Evolutionary conservation across 2,329 filamentous ascomycete species (phyloP).

Genomic region (Fusarium subtropicale): DNA sequence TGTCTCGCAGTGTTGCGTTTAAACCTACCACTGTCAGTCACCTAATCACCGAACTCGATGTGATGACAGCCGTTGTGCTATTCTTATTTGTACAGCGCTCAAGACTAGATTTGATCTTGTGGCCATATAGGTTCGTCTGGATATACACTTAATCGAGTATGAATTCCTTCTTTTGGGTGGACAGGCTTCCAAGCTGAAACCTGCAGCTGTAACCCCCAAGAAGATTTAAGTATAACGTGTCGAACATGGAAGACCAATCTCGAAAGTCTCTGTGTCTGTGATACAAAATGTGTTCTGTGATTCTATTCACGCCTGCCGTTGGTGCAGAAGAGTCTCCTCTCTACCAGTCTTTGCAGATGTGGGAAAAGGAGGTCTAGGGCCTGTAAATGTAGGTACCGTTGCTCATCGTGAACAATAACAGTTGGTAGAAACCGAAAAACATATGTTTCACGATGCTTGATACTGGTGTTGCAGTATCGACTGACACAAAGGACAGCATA

Average conservation of each 20-base stretch:
- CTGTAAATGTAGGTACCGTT: background rate
- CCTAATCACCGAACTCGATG: background rate
- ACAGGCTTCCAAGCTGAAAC: background rate
- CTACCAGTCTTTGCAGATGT: background rate
- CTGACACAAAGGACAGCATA: conserved; percentile 1
- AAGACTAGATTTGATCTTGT: too few relatives aligned
- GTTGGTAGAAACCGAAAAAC: background rate
- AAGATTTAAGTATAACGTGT: background rate
- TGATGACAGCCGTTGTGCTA: too few relatives aligned
- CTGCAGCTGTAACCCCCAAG: background rate
- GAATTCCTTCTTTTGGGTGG: background rate
- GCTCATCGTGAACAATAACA: background rate
- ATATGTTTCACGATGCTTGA: background rate
- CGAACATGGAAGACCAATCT: background rate
- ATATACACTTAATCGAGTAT: background rate
- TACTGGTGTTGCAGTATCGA: background rate
- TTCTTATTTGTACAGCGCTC: too few relatives aligned
- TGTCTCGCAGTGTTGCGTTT: background rate
- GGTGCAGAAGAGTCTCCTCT: background rate
- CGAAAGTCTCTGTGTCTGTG: background rate
- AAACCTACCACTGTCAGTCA: background rate
- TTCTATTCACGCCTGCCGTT: background rate
- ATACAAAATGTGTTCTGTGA: background rate
- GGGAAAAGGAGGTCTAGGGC: background rate
- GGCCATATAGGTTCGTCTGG: background rate